Evolutionary conservation across 345 rosid species (phyloP), one percentile per base, ranked within the genome.

Genomic region (Eucalyptus polyanthemos): DNA sequence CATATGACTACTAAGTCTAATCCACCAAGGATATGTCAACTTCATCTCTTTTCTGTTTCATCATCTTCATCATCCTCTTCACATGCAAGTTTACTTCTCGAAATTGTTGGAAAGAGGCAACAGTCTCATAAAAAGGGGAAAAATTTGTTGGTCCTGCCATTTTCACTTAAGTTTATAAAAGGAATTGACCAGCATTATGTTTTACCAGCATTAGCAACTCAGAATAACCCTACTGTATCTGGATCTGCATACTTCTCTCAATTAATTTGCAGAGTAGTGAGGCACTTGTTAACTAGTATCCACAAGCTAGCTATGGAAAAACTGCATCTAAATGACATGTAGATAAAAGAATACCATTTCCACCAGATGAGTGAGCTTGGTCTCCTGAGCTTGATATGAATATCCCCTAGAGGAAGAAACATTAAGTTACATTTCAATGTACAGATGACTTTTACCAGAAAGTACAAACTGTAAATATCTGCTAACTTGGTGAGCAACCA

Each of bases 341-440:
- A 90, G 86, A 72, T 56, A 49, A 45, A 53, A 69, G 54, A 81
- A 90, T 92, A 98, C 99, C 99, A 94, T 97, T 98, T 96, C 99
- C 99, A 88, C 98, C 94, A 92, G 94, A 93, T 15, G 99, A 93
- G 95, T 97, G 97, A 89, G 96, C 94, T 92, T 95, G 99, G 89
- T 98, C 99, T 88, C 98, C 99, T 56, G 99, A 90, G 93, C 99
- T 94, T 94, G 99, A 98, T 89, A 98, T 96, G 93, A 97, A 97
- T 91, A 96, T 95, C 47, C 99, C 99, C 99, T 98, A 86, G 76
- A 62, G 31, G 72, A 80, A 50, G 90, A 89, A 80, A 89, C 3
- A 47, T 65, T 4, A 76, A 14, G 58, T 34, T 80, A n/a, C 56
- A 45, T 54, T 27, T 58, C 29, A 27, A 34, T 44, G 37, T 42